Evolutionary conservation across 2,329 filamentous ascomycete species (phyloP).

Genomic region (Pseudogymnoascus sp.): DNA sequence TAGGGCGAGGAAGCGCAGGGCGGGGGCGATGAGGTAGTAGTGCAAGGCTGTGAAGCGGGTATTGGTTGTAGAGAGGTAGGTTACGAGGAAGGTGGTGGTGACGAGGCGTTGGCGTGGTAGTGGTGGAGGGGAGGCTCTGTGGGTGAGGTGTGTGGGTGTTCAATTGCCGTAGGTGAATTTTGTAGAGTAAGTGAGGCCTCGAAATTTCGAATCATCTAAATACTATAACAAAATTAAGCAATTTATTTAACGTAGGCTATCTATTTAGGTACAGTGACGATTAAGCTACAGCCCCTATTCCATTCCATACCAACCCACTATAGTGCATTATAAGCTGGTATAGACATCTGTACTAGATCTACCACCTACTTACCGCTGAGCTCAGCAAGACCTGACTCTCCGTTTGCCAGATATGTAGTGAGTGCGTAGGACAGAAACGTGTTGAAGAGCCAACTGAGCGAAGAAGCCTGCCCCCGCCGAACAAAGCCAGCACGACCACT

Average conservation of each 20-base stretch:
- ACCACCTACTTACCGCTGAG: background rate
- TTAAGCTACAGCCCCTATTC: background rate
- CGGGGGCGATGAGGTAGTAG: conserved; percentile 56
- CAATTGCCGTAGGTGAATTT: background rate
- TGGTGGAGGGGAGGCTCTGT: background rate
- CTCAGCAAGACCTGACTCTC: background rate
- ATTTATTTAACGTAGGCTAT: background rate
- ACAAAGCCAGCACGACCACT: background rate
- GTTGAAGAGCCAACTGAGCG: background rate
- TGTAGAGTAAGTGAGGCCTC: background rate
- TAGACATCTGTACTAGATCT: background rate
- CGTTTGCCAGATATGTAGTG: background rate
- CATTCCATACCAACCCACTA: background rate
- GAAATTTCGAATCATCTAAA: background rate
- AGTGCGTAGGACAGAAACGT: background rate
- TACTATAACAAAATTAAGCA: background rate
- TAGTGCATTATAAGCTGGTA: background rate
- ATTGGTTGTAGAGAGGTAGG: conserved; percentile 66
- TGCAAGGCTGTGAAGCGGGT: conserved; percentile 60
- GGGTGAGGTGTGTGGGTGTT: background rate
- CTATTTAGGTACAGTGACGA: background rate
- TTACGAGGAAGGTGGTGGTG: conserved; percentile 36
- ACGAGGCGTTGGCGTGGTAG: conserved; percentile 35
- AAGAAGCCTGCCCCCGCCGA: background rate
- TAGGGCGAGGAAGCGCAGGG: conserved; percentile 57